Evolutionary conservation across 169 alveolate species (phyloP), one percentile per base, ranked within the genome.

Genomic region (Plasmodium knowlesi): DNA sequence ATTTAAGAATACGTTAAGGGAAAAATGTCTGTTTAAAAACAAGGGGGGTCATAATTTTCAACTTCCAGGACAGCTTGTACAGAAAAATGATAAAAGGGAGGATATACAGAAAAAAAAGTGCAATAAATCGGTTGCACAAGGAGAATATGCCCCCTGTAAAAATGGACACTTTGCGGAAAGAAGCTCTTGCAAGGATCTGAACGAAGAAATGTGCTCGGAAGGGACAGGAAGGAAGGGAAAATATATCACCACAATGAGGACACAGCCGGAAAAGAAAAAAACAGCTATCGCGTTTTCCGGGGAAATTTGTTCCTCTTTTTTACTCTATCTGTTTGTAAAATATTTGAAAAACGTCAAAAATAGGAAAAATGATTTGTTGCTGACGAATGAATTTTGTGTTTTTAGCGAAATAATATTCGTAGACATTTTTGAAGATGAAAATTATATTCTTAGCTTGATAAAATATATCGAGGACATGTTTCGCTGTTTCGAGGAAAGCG

Each of bases 1-100:
- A 61, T 89, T 89, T 89, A 89, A 89, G 82, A 89, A 89, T 81
- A 89, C 94, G 22, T 89, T 89, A 61, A 89, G 94, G 41, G 94
- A 89, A 79, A 89, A 89, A 73, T 89, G 94, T 32, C 80, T 89
- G 37, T 89, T 89, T 89, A 89, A 89, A 89, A 89, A 53, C 80
- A 89, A 89, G 82, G 67, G 32, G 54, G 37, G 32, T n/a, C n/a
- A 74, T n/a, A 53, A 73, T 86, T 30, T 34, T 74, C 34, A 30
- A 25, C 41, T 34, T 72, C 16, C 32, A n/a, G 37, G 22, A 74
- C 32, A 39, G 5, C 12, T 71, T 16, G n/a, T 14, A 16, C 28
- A 54, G 41, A 25, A 78, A 10, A 32, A 88, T 30, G 70, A 19
- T 57, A 85, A 85, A 41, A 6, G 84, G 57, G 54, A 74, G n/a